Base-by-base conservation (phyloP, 345 rosid species). In the Dipteronia dyeriana region DNA sequence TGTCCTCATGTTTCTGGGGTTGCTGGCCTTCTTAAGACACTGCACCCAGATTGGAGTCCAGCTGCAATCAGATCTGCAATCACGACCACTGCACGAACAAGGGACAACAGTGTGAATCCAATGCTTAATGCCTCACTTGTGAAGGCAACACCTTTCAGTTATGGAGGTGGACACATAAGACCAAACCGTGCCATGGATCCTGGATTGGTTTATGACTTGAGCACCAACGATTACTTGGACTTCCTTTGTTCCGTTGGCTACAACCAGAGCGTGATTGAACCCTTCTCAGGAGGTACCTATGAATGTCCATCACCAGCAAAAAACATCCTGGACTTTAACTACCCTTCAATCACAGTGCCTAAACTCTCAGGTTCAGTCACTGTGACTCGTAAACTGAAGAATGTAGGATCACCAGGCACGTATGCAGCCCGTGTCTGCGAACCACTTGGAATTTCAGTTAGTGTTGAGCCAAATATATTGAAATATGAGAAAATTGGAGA, bases 131-230 rank as follows among this genome's bases (percentile, higher is more conserved):
- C 75, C 0, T 26, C 81, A 1, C 65, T 63, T 39, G 0, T 7
- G 0, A 47, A 85, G 78, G 91, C 95, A 26, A 85, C 91, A 3
- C 91, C 98, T 12, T 89, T 92, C 74, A 25, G 53, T 43, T 87
- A 89, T 29, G 97, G 97, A 0, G 51, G 90, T 0, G 98, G 98
- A 26, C 97, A 94, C 78, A 81, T 92, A 2, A 85, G 89, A 29
- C 97, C 97, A 9, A 94, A 94, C 82, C 87, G 85, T 1, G 97
- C 97, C 4, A 66, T 85, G 31, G 85, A 91, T 64, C 97, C 97
- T 0, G 97, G 98, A 2, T 74, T 94, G 64, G 87, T 92, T 70
- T 92, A 91, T 19, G 98, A 91, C 77, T 77, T 92, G 54, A 73
- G 41, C 20, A 47, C 45, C 0, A 67, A 82, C 7, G 94, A 91